Evolutionary conservation across 176 grass and related monocot genomes (phyloP).

Genomic region (Cocos nucifera): DNA sequence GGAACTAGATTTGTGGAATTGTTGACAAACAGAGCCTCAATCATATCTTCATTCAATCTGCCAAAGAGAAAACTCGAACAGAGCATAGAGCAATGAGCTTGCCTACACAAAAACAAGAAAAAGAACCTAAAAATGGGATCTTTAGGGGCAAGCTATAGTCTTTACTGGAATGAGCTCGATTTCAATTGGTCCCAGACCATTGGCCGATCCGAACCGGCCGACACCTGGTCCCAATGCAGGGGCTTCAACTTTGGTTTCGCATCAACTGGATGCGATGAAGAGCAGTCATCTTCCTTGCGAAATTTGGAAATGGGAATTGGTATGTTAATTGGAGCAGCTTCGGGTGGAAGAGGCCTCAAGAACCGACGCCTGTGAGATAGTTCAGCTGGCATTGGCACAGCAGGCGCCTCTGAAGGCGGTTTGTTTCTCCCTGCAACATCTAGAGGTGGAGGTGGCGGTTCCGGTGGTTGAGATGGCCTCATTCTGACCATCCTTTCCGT

Average conservation of each 20-base stretch:
- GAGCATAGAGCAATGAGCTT: too few species aligned
- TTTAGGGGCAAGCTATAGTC: not conserved
- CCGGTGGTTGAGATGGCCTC: not conserved
- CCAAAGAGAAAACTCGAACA: not conserved
- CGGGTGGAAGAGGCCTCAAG: not conserved
- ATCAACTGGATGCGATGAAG: not conserved
- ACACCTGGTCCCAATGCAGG: slow-evolving; percentile 12
- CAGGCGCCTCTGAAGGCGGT: not conserved
- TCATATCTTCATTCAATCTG: slow-evolving; percentile 66
- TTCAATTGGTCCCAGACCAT: slow-evolving; percentile 13
- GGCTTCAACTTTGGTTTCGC: slow-evolving; percentile 3
- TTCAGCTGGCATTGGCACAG: not conserved
- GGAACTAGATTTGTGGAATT: slow-evolving; percentile 9
- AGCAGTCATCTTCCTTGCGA: too few species aligned
- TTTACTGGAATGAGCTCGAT: slow-evolving; percentile 10
- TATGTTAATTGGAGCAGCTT: not conserved
- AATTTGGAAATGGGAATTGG: too few species aligned
- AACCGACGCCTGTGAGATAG: not conserved
- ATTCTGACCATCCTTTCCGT: too few species aligned
- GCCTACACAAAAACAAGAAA: too few species aligned
- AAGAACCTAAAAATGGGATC: too few species aligned
- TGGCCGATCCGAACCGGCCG: not conserved
- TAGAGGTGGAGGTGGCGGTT: slow-evolving; percentile 2
- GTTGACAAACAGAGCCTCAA: slow-evolving; percentile 55
- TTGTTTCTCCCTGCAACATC: not conserved